phyloP scores from a whole-genome alignment of 2,329 filamentous ascomycete species.

The Aspergillus fijiensis region DNA sequence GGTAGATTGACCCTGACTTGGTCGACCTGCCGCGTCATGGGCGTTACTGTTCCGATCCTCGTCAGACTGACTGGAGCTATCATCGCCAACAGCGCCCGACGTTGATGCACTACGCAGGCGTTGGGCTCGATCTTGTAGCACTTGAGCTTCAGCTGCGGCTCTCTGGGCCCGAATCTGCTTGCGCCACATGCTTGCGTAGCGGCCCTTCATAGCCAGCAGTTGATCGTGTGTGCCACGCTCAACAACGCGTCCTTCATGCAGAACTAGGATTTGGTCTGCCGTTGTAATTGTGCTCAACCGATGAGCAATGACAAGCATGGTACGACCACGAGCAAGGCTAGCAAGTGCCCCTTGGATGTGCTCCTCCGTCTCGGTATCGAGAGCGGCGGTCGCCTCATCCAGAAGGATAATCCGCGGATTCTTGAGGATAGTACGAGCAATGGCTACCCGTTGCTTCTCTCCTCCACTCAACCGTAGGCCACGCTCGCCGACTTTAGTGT shows the following conservation, averaged over 20 bases:
- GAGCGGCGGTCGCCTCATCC: slow-evolving; percentile 87
- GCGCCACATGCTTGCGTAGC: slow-evolving; percentile 83
- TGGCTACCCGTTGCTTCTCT: slow-evolving; percentile 90
- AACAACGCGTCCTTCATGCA: slow-evolving; percentile 72
- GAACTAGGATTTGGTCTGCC: slow-evolving; percentile 79
- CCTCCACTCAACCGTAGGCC: slow-evolving; percentile 84
- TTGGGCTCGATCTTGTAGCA: slow-evolving; percentile 45
- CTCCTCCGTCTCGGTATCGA: slow-evolving; percentile 90
- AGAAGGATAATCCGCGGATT: slow-evolving; percentile 88
- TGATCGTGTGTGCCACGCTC: slow-evolving; percentile 79
- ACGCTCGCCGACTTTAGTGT: slow-evolving; percentile 87
- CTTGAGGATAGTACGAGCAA: slow-evolving; percentile 89
- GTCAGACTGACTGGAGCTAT: slow-evolving; percentile 51
- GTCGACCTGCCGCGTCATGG: slow-evolving; percentile 18
- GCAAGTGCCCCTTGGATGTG: slow-evolving; percentile 86
- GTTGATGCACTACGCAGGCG: slow-evolving; percentile 44
- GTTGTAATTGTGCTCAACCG: slow-evolving; percentile 82
- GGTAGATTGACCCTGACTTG: slow-evolving; percentile 19
- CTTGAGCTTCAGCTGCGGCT: slow-evolving; percentile 61
- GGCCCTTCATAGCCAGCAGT: slow-evolving; percentile 66
- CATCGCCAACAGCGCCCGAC: slow-evolving; percentile 39
- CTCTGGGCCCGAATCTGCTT: slow-evolving; percentile 80
- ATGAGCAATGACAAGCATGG: slow-evolving; percentile 92
- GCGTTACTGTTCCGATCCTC: slow-evolving; percentile 40
- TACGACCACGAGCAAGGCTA: slow-evolving; percentile 78